These are phyloP conservation scores for Keithomyces neogunnii DNA, from an alignment of 2,329 filamentous ascomycete species.

Conservation along the genomic window DNA sequence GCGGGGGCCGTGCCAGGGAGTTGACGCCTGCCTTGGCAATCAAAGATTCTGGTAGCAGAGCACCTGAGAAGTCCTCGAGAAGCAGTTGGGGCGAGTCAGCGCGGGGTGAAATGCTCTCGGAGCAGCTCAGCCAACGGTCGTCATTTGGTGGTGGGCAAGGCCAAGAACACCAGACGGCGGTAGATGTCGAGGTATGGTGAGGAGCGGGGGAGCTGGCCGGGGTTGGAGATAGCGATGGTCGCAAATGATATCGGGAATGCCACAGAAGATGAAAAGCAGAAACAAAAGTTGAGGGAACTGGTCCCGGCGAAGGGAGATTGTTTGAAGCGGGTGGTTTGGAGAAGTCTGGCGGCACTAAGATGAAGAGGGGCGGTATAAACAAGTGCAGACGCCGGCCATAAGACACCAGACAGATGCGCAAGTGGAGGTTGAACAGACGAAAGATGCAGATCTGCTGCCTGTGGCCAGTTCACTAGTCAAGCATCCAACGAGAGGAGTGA, in stretches of 20 bases:
- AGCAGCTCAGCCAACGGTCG: neutral
- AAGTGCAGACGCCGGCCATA: neutral
- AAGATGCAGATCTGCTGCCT: neutral
- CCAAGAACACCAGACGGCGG: neutral
- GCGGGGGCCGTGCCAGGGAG: neutral
- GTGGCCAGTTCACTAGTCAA: neutral
- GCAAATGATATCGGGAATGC: neutral
- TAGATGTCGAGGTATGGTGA: neutral
- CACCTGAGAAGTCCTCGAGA: neutral
- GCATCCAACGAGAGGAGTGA: neutral
- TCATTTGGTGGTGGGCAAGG: neutral
- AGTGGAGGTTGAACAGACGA: too few relatives aligned
- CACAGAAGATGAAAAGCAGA: neutral
- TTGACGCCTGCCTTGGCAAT: neutral
- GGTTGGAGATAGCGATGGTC: neutral
- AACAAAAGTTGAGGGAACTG: neutral
- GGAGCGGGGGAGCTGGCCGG: neutral
- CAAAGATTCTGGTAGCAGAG: conserved; percentile 1
- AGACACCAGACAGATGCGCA: neutral
- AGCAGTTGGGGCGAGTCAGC: neutral
- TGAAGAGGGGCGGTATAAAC: neutral
- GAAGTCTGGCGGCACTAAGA: neutral
- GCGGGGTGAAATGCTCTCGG: neutral
- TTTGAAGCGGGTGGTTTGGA: neutral
- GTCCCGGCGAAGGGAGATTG: neutral